Evolutionary conservation across 2,329 filamentous ascomycete genomes (phyloP).

Genomic region (Colletotrichum lentis): DNA sequence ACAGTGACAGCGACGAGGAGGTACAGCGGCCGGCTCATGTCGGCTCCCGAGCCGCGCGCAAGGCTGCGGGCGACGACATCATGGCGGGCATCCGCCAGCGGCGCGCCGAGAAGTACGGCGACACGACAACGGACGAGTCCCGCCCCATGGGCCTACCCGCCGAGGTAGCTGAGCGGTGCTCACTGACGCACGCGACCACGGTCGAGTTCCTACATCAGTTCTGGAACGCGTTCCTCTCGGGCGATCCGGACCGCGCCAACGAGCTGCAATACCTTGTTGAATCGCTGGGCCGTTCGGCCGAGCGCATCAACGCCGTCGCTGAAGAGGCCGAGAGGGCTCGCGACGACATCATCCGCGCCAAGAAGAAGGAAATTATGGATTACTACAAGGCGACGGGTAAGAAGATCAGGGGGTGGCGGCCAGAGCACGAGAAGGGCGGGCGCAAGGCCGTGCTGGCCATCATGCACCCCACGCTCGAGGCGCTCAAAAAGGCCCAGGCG

Average conservation of each 20-base stretch:
- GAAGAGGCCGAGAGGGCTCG: constrained; percentile 80
- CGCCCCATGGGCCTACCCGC: constrained; percentile 56
- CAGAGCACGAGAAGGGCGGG: constrained; percentile 76
- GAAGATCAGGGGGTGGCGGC: constrained; percentile 71
- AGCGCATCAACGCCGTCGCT: constrained; percentile 82
- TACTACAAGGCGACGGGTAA: constrained; percentile 77
- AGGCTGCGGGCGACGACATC: constrained; percentile 71
- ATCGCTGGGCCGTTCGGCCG: constrained; percentile 78
- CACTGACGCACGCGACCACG: constrained; percentile 85
- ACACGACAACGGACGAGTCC: constrained; percentile 44
- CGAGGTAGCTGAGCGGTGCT: constrained; percentile 66
- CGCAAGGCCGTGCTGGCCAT: constrained; percentile 77
- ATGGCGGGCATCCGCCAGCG: constrained; percentile 70
- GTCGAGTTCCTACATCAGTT: constrained; percentile 98
- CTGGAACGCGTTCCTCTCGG: constrained; percentile 90
- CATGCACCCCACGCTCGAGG: constrained; percentile 75
- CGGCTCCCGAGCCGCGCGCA: constrained; percentile 73
- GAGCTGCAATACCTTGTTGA: constrained; percentile 86
- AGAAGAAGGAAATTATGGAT: constrained; percentile 75
- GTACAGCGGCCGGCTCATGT: constrained; percentile 61
- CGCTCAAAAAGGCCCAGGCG: constrained; percentile 73
- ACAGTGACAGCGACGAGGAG: constrained; percentile 73
- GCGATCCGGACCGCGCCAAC: constrained; percentile 78
- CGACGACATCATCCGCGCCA: constrained; percentile 68
- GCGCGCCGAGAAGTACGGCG: constrained; percentile 65